These are phyloP conservation scores for Fusarium xylarioides DNA, from an alignment of 2,329 filamentous ascomycete genomes.

Conservation along the genomic window DNA sequence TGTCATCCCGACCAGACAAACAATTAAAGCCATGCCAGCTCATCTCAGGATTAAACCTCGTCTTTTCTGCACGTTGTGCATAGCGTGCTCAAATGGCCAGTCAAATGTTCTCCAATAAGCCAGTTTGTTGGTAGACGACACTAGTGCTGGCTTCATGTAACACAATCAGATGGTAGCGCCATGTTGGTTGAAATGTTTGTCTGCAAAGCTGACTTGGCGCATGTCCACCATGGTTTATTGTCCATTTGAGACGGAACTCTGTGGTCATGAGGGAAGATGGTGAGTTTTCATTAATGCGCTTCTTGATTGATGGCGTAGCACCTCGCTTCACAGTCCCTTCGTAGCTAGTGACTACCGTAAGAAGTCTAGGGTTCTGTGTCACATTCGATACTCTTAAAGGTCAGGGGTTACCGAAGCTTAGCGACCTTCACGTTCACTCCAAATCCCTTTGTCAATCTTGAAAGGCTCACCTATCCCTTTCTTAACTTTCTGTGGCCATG, in stretches of 20 bases:
- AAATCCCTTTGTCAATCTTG: no score
- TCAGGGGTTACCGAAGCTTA: accelerated
- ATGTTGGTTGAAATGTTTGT: not conserved
- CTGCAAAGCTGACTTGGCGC: not conserved
- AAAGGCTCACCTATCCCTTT: no score
- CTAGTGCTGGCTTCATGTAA: not conserved
- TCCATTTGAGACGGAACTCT: accelerated
- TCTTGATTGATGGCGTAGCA: not conserved
- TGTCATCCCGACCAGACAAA: not conserved
- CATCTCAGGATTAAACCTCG: accelerated
- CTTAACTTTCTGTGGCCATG: no score
- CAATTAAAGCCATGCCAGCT: not conserved
- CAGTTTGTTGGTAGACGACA: not conserved
- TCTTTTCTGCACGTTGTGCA: not conserved
- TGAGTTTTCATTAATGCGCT: no score
- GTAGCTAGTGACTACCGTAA: not conserved
- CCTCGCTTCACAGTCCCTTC: no score
- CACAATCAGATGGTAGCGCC: not conserved
- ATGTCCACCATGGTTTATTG: not conserved
- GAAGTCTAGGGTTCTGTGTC: accelerated
- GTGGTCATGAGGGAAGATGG: accelerated
- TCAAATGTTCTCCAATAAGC: not conserved
- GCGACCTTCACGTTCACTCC: no score
- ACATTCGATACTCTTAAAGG: not conserved
- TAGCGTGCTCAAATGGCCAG: not conserved